These are phyloP conservation scores for Metschnikowia orientalis DNA, from an alignment of 805 yeast species.

Conservation along the genomic window DNA sequence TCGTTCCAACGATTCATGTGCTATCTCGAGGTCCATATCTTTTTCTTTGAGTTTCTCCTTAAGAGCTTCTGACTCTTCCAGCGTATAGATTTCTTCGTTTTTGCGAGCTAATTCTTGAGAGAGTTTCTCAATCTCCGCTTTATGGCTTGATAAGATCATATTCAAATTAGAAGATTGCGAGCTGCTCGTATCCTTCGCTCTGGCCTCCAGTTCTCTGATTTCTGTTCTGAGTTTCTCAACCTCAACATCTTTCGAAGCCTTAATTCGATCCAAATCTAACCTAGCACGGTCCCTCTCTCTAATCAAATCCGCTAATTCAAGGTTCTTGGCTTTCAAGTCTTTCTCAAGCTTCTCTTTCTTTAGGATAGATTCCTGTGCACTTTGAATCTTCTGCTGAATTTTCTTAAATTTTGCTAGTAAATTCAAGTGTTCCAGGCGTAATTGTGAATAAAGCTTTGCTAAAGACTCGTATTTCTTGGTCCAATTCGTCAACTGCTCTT, in stretches of 20 bases:
- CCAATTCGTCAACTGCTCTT: conserved; percentile 77
- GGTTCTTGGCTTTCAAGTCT: conserved; percentile 78
- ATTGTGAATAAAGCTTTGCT: conserved; percentile 84
- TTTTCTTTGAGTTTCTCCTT: conserved; percentile 53
- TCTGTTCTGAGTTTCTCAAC: conserved; percentile 63
- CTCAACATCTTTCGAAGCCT: conserved; percentile 61
- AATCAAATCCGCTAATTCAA: conserved; percentile 83
- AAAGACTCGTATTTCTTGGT: conserved; percentile 81
- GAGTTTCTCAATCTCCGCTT: conserved; percentile 54
- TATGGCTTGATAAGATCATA: conserved; percentile 56
- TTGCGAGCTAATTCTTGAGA: conserved; percentile 32
- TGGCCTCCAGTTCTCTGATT: conserved; percentile 54
- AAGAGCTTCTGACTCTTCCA: conserved; percentile 27
- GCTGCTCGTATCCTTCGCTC: conserved; percentile 56
- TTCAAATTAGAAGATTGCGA: conserved; percentile 61
- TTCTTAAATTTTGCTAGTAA: conserved; percentile 73
- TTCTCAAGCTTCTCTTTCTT: conserved; percentile 77
- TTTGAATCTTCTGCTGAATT: conserved; percentile 78
- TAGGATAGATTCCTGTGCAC: conserved; percentile 85
- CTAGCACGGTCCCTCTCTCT: conserved; percentile 87
- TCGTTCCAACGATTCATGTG: conserved; percentile 74
- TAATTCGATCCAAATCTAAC: conserved; percentile 68
- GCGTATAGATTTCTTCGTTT: conserved; percentile 19
- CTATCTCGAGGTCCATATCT: conserved; percentile 73
- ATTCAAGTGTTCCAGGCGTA: conserved; percentile 86